Base-by-base conservation (phyloP, 768 basidiomycete species). In the Postia placenta region DNA sequence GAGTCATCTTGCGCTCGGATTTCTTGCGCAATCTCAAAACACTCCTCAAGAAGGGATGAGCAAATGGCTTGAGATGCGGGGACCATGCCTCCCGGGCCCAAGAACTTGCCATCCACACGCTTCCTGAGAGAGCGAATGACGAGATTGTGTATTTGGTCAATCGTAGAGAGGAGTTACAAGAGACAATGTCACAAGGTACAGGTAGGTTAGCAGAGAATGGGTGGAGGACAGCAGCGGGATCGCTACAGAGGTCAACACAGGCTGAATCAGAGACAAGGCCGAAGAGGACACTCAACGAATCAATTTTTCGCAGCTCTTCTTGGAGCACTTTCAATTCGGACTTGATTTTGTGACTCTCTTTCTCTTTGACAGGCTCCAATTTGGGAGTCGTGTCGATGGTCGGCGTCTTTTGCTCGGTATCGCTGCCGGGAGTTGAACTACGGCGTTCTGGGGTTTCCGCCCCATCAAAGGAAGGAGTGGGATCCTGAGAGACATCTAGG, bases 101-200 rank as follows among this genome's bases (percentile, higher is more conserved):
- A 74, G 67, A 97, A 98, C 66, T 95, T 95, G 47, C 93, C 94
- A 62, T 97, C 92, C 3, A 95, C 92, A 14, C 94, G 90, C 67
- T 91, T 86, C 40, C 90, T 91, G 63, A 47, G 42, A 7, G 30
- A 48, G 42, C 36, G 40, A 25, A 19, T 26, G 40, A 26, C 38
- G 41, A 42, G 28, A 38, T 43, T 26, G 63, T 49, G 57, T 53
- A 42, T 53, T 57, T 56, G 42, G 26, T 26, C 6, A 48, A 45
- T 12, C 35, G 35, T 42, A 44, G 26, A 12, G 30, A 33, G 30
- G 30, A 22, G 41, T 45, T 46, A 19, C 37, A 27, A 11, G 41
- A 26, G 12, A 22, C 35, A 50, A 38, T 5, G 17, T 14, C 43
- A 45, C 43, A 45, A 52, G 39, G 17, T 33, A 43, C 42, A 47